Evolutionary conservation across 257 asterid genomes (phyloP).

Genomic region (Vinca minor): DNA sequence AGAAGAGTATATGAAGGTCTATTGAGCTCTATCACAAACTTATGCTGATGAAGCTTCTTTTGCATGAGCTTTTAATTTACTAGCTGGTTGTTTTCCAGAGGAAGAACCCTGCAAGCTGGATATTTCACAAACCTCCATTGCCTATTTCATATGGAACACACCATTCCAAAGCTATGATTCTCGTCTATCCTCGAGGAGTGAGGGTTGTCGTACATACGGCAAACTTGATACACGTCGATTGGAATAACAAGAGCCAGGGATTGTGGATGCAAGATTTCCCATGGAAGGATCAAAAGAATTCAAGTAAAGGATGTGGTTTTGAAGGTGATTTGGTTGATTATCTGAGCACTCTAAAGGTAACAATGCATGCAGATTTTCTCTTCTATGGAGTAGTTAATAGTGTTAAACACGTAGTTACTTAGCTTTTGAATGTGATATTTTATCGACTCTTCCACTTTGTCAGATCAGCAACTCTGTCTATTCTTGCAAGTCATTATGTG

Average conservation of each 20-base stretch:
- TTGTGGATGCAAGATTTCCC: slow-evolving; percentile 99
- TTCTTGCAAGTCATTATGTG: neutral
- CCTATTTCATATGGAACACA: slow-evolving; percentile 97
- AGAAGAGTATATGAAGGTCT: slow-evolving; percentile 82
- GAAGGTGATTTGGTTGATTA: slow-evolving; percentile 85
- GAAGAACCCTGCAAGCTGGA: slow-evolving; percentile 68
- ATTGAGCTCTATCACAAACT: slow-evolving; percentile 9
- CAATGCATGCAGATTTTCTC: neutral
- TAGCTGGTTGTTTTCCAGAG: slow-evolving; percentile 47
- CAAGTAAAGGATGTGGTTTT: slow-evolving; percentile 50
- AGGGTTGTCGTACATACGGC: slow-evolving; percentile 89
- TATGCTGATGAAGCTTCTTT: slow-evolving; percentile 21
- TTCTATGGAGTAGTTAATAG: neutral
- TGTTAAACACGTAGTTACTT: neutral
- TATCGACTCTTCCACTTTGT: neutral
- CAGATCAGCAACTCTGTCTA: neutral
- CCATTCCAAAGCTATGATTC: slow-evolving; percentile 98
- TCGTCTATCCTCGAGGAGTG: slow-evolving; percentile 82
- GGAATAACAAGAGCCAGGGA: slow-evolving; percentile 98
- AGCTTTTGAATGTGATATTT: neutral
- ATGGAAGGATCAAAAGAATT: slow-evolving; percentile 63
- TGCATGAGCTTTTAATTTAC: slow-evolving; percentile 15
- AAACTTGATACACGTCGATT: slow-evolving; percentile 80
- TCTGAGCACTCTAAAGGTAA: slow-evolving; percentile 70
- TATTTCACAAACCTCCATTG: slow-evolving; percentile 91